These are phyloP conservation scores for Quercus rubra DNA, from an alignment of 306 rosid genomes.

Conservation along the genomic window DNA sequence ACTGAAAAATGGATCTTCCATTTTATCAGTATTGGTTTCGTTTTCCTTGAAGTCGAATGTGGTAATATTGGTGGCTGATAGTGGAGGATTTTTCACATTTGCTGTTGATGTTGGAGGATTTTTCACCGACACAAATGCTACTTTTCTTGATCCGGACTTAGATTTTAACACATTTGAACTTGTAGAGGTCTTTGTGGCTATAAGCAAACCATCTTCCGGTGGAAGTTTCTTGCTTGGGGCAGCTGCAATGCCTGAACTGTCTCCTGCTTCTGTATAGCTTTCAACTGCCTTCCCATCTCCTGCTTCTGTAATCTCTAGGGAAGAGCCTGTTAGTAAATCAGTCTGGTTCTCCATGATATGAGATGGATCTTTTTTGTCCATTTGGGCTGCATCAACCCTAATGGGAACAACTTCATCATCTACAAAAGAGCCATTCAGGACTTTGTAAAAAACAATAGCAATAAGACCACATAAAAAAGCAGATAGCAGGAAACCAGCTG, in stretches of 20 bases:
- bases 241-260: slow-evolving; percentile 20
- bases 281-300: slow-evolving; percentile 23
- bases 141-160: slow-evolving; percentile 38
- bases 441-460: slow-evolving; percentile 2
- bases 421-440: slow-evolving; percentile 15
- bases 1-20: slow-evolving; percentile 43
- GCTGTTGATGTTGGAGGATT: slow-evolving; percentile 22
- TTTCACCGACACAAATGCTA: slow-evolving; percentile 65
- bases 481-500: neutral
- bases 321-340: slow-evolving; percentile 24
- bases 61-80: slow-evolving; percentile 11
- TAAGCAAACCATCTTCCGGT: slow-evolving; percentile 20
- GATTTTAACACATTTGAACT: slow-evolving; percentile 18
- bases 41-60: slow-evolving; percentile 30
- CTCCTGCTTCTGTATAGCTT: slow-evolving; percentile 17
- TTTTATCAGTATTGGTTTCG: slow-evolving; percentile 23
- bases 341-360: slow-evolving; percentile 12
- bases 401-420: slow-evolving; percentile 36
- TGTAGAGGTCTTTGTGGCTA: slow-evolving; percentile 21
- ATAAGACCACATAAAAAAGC: neutral
- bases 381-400: slow-evolving; percentile 17
- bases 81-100: slow-evolving; percentile 18
- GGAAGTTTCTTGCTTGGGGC: slow-evolving; percentile 17
- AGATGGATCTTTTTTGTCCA: slow-evolving; percentile 15
- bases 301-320: slow-evolving; percentile 1